A percentile compares a stretch with the other conserved stretches of the same genome.
Conservation (phyloP, 2,329 filamentous ascomycete genomes). For the Neonectria coccinea region DNA sequence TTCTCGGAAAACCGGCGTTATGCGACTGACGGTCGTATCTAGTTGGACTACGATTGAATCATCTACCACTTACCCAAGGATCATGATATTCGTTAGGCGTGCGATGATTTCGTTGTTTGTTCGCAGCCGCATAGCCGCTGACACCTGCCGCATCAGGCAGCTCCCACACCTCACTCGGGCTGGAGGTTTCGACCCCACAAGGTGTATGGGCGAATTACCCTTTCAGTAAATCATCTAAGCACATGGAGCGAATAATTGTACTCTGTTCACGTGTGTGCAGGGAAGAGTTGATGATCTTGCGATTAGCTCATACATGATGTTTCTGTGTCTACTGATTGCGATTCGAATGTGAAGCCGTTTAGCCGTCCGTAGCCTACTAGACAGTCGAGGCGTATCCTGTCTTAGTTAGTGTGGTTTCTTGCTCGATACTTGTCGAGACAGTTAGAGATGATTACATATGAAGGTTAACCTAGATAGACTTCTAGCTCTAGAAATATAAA, state of each 20-base stretch:
- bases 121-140: constrained; percentile 3
- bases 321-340: neutral
- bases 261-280: neutral
- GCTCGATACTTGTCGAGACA: neutral
- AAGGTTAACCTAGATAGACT: neutral
- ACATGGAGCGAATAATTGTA: neutral
- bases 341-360: neutral
- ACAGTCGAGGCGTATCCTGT: neutral
- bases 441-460: neutral
- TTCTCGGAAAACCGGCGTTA: neutral
- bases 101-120: neutral
- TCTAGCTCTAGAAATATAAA: neutral
- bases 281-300: neutral
- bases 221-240: neutral
- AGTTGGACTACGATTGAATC: neutral
- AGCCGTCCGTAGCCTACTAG: neutral
- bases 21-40: neutral
- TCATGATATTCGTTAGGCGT: neutral
- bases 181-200: neutral
- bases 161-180: neutral
- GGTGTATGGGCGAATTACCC: constrained; percentile 1
- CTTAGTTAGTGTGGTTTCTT: neutral
- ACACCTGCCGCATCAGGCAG: constrained; percentile 4
- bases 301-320: constrained; percentile 5
- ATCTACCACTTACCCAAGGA: neutral